phyloP scores from a whole-genome alignment of 2,329 filamentous ascomycete genomes.

The Sporothrix sp. region DNA sequence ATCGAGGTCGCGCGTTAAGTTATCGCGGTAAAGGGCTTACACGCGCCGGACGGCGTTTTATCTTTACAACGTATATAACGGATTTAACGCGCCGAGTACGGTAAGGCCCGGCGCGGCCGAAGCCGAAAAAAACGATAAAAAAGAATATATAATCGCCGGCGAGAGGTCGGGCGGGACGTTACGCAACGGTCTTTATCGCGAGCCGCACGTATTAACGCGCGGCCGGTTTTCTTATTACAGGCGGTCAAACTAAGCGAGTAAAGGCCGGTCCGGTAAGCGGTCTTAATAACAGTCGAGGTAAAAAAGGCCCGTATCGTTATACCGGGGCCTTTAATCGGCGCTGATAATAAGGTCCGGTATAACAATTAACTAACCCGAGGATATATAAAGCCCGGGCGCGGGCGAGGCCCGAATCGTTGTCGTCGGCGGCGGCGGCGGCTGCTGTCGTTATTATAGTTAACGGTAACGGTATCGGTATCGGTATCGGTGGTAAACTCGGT shows the following conservation, averaged over 20 bases:
- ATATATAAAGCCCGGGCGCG: conserved; percentile 28
- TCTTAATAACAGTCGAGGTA: conserved; percentile 39
- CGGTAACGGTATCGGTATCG: not conserved
- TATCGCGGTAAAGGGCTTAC: conserved; percentile 3
- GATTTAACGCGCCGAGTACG: not conserved
- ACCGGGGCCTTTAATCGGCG: conserved; percentile 45
- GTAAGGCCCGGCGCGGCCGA: not conserved
- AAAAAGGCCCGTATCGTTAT: conserved; percentile 37
- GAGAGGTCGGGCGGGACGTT: too few species aligned
- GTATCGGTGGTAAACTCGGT: too few species aligned
- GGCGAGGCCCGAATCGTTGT: too few species aligned
- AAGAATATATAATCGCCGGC: too few species aligned
- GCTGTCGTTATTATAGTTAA: too few species aligned
- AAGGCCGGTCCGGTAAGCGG: conserved; percentile 31
- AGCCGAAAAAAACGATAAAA: too few species aligned
- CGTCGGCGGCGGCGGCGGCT: conserved; percentile 18
- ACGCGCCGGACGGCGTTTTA: not conserved
- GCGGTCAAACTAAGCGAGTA: conserved; percentile 35
- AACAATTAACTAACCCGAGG: conserved; percentile 31
- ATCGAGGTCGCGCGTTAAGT: conserved; percentile 11
- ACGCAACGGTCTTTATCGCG: not conserved
- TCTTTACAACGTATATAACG: not conserved
- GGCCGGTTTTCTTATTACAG: conserved; percentile 33
- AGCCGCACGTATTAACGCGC: conserved; percentile 1
- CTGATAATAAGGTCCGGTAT: conserved; percentile 40